Conservation (phyloP, 2,329 filamentous ascomycete genomes). For the Alternaria solani region DNA sequence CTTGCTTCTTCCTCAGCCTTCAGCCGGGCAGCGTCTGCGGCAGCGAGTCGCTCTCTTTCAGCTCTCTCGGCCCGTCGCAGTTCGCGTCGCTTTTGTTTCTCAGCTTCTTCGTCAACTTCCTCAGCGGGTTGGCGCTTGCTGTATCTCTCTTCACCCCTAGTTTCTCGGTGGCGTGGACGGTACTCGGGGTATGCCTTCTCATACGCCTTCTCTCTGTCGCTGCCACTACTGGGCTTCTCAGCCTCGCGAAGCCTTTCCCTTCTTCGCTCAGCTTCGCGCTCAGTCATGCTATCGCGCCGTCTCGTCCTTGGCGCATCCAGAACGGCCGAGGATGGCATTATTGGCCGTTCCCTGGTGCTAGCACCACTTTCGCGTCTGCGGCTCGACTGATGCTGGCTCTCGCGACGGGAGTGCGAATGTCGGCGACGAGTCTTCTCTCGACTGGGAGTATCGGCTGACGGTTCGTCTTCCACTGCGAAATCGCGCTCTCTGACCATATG, state of each 20-base stretch:
- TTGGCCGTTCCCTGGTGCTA: constrained; percentile 37
- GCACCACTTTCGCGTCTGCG: constrained; percentile 45
- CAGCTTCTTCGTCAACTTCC: constrained; percentile 37
- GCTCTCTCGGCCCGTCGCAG: constrained; percentile 39
- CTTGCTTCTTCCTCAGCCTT: constrained; percentile 36
- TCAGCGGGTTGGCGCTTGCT: constrained; percentile 38
- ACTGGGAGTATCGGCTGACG: constrained; percentile 27
- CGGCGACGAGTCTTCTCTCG: constrained; percentile 40
- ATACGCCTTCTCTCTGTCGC: constrained; percentile 34
- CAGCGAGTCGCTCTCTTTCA: constrained; percentile 38
- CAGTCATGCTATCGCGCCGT: constrained; percentile 45
- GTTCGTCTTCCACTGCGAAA: constrained; percentile 36
- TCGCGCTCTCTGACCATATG: constrained; percentile 31
- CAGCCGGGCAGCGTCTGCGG: constrained; percentile 34
- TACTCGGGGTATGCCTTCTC: constrained; percentile 41
- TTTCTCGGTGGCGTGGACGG: constrained; percentile 39
- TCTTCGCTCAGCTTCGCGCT: constrained; percentile 34
- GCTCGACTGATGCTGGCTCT: constrained; percentile 36
- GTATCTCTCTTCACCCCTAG: constrained; percentile 37
- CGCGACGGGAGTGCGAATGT: constrained; percentile 41
- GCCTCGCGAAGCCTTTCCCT: constrained; percentile 32
- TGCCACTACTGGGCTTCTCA: constrained; percentile 33
- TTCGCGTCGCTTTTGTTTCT: constrained; percentile 40
- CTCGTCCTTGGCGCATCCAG: constrained; percentile 34
- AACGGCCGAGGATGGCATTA: constrained; percentile 23